Base-by-base conservation (phyloP, 164 flowering plant species). In the Chimonanthus praecox region DNA sequence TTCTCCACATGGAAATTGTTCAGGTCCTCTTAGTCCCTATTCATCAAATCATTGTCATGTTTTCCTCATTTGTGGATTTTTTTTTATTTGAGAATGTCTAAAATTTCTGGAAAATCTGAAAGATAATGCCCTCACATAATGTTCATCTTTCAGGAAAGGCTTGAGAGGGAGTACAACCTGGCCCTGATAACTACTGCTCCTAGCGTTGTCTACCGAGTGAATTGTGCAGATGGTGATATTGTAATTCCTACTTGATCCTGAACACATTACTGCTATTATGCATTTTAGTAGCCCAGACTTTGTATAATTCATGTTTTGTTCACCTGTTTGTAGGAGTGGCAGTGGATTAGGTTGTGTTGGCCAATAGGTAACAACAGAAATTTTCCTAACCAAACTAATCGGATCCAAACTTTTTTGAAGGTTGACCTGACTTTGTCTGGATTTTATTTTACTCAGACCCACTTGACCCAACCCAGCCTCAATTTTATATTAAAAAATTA, bases 1-100 rank as follows among this genome's bases (percentile, higher is more conserved):
- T 95, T 76, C 96, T 95, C 49, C 99, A 95, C 72, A 90, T 95
- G 98, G 99, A 95, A 87, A 95, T 95, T 79, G 94, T 95, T 73
- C 99, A 95, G 96, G 99, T 93, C 7, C n/a, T 68, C 50, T 18
- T 67, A 63, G 6, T 72, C 60, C 66, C 45, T 50, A 47, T 15
- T 18, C 13, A 4, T 72, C 8, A 7, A 5, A 33, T 11, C 47
- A 16, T 49, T 9, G 10, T 9, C 15, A 2, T 21, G 4, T 67
- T 9, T 64, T 33, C 68, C 44, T 67, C 62, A 44, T 44, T 49
- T 3, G 7, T 67, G 45, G 18, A 46, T 47, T 62, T 60, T 68
- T 6, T 6, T 68, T 47, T 46, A 66, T 43, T 9, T 16, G 48
- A 7, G 47, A 10, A 45, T 58, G 46, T 54, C 21, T 9, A 47